Conservation (phyloP, 345 rosid species). For the Eucalyptus regnans region DNA sequence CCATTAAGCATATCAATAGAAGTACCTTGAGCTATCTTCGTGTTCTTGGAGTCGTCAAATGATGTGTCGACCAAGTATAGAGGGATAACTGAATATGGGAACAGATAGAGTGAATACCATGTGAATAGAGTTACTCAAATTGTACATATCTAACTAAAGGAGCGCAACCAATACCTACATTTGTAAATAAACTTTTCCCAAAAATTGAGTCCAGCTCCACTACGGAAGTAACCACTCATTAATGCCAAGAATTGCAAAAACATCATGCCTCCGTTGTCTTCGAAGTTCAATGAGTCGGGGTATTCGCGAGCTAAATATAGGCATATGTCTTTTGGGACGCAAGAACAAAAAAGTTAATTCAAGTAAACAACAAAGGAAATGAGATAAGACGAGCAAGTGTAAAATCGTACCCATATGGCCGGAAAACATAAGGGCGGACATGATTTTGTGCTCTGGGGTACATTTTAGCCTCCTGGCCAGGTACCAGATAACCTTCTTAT, state of each 20-base stretch:
- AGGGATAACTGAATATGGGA: not conserved
- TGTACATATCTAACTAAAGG: not conserved
- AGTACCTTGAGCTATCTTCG: not conserved
- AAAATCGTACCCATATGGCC: no score
- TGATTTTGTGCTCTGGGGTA: no score
- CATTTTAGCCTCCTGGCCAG: no score
- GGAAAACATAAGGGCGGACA: no score
- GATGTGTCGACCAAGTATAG: not conserved
- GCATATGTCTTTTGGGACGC: no score
- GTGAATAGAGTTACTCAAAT: not conserved
- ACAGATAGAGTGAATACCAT: not conserved
- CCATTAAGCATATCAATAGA: not conserved
- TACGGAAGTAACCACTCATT: fast-evolving
- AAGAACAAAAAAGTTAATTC: no score
- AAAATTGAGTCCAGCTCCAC: not conserved
- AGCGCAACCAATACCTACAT: not conserved
- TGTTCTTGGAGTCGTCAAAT: not conserved
- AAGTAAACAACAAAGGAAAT: no score
- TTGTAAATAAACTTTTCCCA: not conserved
- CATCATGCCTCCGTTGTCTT: fast-evolving
- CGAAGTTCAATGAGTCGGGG: fast-evolving
- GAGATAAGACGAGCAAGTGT: no score
- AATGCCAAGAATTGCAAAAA: fast-evolving
- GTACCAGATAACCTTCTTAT: no score
- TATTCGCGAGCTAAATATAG: not conserved